A percentile compares a stretch with the other conserved stretches of the same genome.
phyloP scores from a whole-genome alignment of 257 asterid species.

The Misopates orontium region DNA sequence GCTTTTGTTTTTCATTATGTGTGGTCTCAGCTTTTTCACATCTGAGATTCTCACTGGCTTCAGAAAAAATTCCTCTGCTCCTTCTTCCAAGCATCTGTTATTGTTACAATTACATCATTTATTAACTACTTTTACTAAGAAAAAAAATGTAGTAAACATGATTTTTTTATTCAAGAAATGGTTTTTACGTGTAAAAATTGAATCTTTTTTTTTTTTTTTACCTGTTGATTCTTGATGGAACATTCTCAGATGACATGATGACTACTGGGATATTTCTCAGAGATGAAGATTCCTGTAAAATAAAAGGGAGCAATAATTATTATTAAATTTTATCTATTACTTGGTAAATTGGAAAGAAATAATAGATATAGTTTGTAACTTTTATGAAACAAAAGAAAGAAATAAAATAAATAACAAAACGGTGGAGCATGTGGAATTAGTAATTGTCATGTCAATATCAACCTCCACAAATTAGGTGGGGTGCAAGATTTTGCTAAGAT shows the following conservation, averaged over 20 bases:
- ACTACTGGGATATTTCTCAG: conserved; percentile 88
- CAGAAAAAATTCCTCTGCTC: conserved; percentile 89
- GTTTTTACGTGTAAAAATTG: background rate
- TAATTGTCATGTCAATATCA: no score
- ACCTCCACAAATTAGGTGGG: no score
- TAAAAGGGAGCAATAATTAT: background rate
- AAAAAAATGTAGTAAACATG: background rate
- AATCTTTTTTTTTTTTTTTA: conserved; percentile 21
- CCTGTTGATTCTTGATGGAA: conserved; percentile 95
- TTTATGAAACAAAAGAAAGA: no score
- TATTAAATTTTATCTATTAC: no score
- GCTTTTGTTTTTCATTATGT: conserved; percentile 62
- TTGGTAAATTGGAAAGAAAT: no score
- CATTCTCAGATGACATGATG: conserved; percentile 96
- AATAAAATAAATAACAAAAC: no score
- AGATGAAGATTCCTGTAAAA: conserved; percentile 76
- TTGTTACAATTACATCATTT: no score
- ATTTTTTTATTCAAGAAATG: no score
- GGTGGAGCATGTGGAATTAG: no score
- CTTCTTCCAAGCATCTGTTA: conserved; percentile 86
- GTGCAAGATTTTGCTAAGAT: no score
- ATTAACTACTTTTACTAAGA: background rate
- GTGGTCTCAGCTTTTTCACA: conserved; percentile 80
- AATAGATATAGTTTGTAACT: no score
- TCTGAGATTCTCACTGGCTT: conserved; percentile 90